These are phyloP conservation scores for Logfia minima DNA, from an alignment of 129 eudicot species.

Conservation along the genomic window DNA sequence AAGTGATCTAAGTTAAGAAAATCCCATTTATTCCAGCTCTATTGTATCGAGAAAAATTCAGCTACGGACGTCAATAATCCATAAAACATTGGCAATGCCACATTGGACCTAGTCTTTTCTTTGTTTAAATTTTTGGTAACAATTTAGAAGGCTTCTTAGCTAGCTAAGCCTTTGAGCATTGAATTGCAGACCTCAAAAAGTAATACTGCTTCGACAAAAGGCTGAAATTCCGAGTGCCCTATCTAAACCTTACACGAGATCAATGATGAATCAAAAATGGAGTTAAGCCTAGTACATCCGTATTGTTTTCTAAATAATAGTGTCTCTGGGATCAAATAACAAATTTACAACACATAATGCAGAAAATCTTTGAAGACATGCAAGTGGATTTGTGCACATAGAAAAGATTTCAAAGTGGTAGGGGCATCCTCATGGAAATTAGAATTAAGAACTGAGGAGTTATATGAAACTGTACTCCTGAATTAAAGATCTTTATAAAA, in stretches of 20 bases:
- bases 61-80: background rate
- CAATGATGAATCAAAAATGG: background rate
- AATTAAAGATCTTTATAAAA: background rate
- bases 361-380: background rate
- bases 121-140: background rate
- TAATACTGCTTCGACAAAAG: conserved; percentile 11
- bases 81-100: conserved; percentile 1
- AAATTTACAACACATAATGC: background rate
- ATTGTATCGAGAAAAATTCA: background rate
- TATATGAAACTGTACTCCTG: background rate
- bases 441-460: background rate
- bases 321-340: background rate
- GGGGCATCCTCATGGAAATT: background rate
- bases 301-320: background rate
- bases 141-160: background rate
- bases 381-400: too few species aligned
- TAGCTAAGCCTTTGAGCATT: background rate
- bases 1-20: background rate
- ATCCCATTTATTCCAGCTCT: too few species aligned
- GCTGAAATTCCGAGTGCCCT: background rate
- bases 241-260: background rate
- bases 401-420: too few species aligned
- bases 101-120: background rate
- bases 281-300: background rate
- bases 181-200: background rate